A percentile compares a stretch with the other conserved stretches of the same genome.
Evolutionary conservation across 1,284 basidiomycete species (phyloP).

Genomic region (Apiotrichum gamsii): DNA sequence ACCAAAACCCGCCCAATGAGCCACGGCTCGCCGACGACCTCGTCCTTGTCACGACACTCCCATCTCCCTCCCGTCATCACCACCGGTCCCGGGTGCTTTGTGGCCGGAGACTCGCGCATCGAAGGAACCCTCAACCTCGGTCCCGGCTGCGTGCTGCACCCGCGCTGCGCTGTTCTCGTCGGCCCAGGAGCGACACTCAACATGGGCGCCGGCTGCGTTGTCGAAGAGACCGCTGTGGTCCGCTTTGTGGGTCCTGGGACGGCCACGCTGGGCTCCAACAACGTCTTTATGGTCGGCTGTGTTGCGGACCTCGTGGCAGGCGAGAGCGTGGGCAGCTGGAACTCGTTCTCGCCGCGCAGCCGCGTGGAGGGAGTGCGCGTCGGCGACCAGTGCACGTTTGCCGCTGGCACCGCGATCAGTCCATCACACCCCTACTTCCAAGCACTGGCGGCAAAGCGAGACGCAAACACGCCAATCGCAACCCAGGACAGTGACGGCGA

Average conservation of each 20-base stretch:
- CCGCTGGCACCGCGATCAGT: slow-evolving; percentile 1
- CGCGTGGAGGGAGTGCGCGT: slow-evolving; percentile 10
- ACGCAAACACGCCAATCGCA: neutral
- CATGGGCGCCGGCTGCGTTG: slow-evolving; percentile 78
- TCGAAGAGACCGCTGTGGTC: slow-evolving; percentile 83
- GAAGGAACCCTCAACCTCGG: slow-evolving; percentile 88
- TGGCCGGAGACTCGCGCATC: slow-evolving; percentile 80
- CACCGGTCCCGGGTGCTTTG: slow-evolving; percentile 43
- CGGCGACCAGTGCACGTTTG: slow-evolving; percentile 7
- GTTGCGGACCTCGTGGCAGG: slow-evolving; percentile 53
- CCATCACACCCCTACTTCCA: neutral
- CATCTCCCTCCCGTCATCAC: neutral
- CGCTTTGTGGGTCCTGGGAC: slow-evolving; percentile 61
- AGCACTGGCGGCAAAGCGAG: neutral
- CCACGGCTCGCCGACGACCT: neutral
- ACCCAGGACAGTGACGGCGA: slow-evolving; percentile 1
- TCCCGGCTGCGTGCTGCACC: slow-evolving; percentile 81
- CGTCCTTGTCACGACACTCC: neutral
- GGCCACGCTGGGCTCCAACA: slow-evolving; percentile 85
- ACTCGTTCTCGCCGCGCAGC: slow-evolving; percentile 5
- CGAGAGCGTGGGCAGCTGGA: slow-evolving; percentile 6
- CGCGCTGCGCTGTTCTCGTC: slow-evolving; percentile 83
- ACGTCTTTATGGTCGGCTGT: slow-evolving; percentile 87
- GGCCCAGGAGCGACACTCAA: slow-evolving; percentile 69
- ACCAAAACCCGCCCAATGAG: neutral